These are phyloP conservation scores for Epichloe glyceriae DNA, from an alignment of 2,329 filamentous ascomycete genomes.

Conservation along the genomic window DNA sequence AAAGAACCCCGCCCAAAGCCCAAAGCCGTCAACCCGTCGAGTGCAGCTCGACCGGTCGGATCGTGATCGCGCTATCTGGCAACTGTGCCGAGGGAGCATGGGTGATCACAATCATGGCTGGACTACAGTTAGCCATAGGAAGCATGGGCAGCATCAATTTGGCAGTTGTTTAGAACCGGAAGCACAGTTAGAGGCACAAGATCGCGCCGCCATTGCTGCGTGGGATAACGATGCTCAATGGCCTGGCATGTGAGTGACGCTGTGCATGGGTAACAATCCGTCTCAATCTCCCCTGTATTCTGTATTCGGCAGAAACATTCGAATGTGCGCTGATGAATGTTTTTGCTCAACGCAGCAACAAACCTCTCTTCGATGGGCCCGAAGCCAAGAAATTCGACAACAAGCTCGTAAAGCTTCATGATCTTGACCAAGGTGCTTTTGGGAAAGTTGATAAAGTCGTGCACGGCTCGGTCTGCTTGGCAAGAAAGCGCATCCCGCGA, in stretches of 20 bases:
- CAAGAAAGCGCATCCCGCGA: slow-evolving; percentile 29
- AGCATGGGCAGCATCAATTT: slow-evolving; percentile 9
- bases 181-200: slow-evolving; percentile 17
- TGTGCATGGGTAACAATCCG: background rate
- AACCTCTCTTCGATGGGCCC: slow-evolving; percentile 16
- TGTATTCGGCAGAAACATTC: background rate
- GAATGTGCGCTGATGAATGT: background rate
- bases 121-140: slow-evolving; percentile 19
- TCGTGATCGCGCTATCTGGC: background rate
- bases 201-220: slow-evolving; percentile 17
- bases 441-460: slow-evolving; percentile 31
- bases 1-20: background rate
- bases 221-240: slow-evolving; percentile 21
- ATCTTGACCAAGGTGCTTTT: slow-evolving; percentile 30
- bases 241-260: slow-evolving; percentile 19
- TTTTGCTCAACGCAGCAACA: slow-evolving; percentile 12
- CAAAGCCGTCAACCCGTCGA: background rate
- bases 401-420: slow-evolving; percentile 17
- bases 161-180: slow-evolving; percentile 12
- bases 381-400: slow-evolving; percentile 23
- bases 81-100: slow-evolving; percentile 10
- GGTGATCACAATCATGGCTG: slow-evolving; percentile 18
- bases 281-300: background rate
- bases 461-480: slow-evolving; percentile 28
- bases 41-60: background rate